Percentiles rank a stretch among this genome's conserved stretches.
phyloP scores from a whole-genome alignment of 306 rosid species.

The Casuarina cunninghamiana region DNA sequence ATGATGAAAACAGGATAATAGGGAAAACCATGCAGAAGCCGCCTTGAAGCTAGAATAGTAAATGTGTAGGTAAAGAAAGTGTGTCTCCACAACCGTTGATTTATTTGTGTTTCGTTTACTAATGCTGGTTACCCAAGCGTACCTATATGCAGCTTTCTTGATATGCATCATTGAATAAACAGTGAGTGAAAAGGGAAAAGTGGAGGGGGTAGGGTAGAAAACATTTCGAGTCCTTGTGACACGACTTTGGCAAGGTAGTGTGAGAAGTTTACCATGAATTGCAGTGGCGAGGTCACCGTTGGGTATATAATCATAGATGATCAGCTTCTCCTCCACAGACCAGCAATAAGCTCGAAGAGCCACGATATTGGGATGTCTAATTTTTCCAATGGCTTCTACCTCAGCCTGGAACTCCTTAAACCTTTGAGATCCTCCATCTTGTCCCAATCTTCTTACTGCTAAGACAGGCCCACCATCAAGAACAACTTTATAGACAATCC shows the following conservation, averaged over 20 bases:
- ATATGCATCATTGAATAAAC: background rate
- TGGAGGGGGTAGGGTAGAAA: background rate
- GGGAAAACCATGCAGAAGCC: background rate
- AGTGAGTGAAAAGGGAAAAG: background rate
- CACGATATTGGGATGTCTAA: constrained; percentile 54
- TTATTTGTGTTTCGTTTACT: no score
- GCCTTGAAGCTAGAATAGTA: background rate
- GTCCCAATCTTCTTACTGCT: constrained; percentile 59
- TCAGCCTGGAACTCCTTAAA: constrained; percentile 58
- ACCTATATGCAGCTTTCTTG: background rate
- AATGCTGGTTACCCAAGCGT: no score
- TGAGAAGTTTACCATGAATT: constrained; percentile 40
- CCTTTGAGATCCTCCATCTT: constrained; percentile 62
- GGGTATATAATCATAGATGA: constrained; percentile 50
- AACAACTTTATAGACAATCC: constrained; percentile 63
- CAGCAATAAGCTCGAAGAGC: constrained; percentile 56
- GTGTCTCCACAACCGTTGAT: no score
- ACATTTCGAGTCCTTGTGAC: constrained; percentile 1
- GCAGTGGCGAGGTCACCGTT: constrained; percentile 54
- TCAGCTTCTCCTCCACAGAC: constrained; percentile 63
- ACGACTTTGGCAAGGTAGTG: background rate
- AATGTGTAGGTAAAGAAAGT: background rate
- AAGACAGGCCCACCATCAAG: constrained; percentile 48
- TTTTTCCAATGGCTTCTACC: constrained; percentile 64
- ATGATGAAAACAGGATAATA: background rate